Base-by-base conservation (phyloP, 441 rosid species). In the Brassica balearica region DNA sequence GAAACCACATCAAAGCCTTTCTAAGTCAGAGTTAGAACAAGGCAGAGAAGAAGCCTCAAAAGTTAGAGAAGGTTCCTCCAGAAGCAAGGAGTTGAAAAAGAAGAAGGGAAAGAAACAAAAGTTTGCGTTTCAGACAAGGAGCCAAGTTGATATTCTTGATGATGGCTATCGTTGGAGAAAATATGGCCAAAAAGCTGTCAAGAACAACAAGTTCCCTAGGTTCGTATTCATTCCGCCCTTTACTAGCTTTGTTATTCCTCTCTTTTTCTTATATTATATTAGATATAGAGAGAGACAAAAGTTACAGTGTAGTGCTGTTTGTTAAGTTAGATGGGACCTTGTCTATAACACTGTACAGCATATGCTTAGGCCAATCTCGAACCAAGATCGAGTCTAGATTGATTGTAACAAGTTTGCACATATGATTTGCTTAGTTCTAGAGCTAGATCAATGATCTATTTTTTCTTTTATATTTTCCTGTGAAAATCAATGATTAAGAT, bases 131-230 rank as follows among this genome's bases (percentile, higher is more conserved):
- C 88, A 88, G 73, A 87, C 92, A 38, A 83, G 92, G 46, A 88
- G 90, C 78, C 92, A 84, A 68, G 92, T 88, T 5, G 92, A 88
- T 84, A 83, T 88, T 15, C 92, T 88, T 20, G 92, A 88, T 73
- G 92, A 88, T 76, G 92, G 92, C 27, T 88, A 87, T 76, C 85
- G 92, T 63, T 87, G 90, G 90, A 83, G 89, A 74, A 85, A 88
- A 34, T 88, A 85, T 51, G 92, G 89, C 29, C 90, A 88, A 76
- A 87, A 88, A 46, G 87, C 88, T 1, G 92, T 88, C 46, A 88
- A 88, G 73, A 83, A 87, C 90, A 88, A 87, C 78, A 85, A 80
- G 32, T 88, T 85, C 68, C 92, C 92, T 8, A 87, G 92, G 92
- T 88, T 72, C 58, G 0, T 23, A 2, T 9, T 62, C 2, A 1